These are phyloP conservation scores for Paecilomyces formosus DNA, from an alignment of 2,329 filamentous ascomycete species.

Conservation along the genomic window DNA sequence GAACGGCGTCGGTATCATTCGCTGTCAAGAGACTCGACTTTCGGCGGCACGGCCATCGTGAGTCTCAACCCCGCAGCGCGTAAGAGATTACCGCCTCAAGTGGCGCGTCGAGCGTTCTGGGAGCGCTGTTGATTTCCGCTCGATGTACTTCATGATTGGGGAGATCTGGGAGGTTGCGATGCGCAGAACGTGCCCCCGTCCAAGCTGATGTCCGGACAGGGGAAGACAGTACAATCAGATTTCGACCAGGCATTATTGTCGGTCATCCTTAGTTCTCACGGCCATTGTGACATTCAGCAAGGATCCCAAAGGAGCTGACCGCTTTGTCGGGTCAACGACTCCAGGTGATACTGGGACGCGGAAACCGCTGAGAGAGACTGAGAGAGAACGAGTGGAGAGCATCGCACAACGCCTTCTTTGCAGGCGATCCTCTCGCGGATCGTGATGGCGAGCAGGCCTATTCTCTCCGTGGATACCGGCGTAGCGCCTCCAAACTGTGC, in stretches of 20 bases:
- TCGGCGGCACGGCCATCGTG: conserved; percentile 6
- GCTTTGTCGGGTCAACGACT: conserved; percentile 8
- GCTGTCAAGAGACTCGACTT: conserved; percentile 5
- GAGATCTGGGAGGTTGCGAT: conserved; percentile 6
- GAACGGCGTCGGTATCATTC: conserved; percentile 11
- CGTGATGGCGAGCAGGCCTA: neutral
- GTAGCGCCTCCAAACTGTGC: neutral
- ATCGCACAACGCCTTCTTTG: neutral
- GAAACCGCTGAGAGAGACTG: neutral
- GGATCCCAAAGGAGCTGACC: conserved; percentile 8
- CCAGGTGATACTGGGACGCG: conserved; percentile 15
- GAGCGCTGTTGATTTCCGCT: conserved; percentile 9
- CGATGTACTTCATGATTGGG: conserved; percentile 9
- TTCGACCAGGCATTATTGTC: neutral
- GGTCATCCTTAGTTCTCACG: neutral
- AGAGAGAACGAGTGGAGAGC: conserved; percentile 1
- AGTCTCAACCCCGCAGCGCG: conserved; percentile 19
- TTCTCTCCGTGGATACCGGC: neutral
- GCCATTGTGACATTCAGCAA: conserved; percentile 6
- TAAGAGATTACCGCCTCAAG: conserved; percentile 11
- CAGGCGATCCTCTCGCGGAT: neutral
- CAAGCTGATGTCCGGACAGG: neutral
- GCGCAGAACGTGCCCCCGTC: conserved; percentile 3
- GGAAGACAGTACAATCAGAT: neutral
- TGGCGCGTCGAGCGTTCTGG: conserved; percentile 4